Evolutionary conservation across 768 basidiomycete species (phyloP), one percentile per base, ranked within the genome.

Genomic region (Melanogaster broomeanus): DNA sequence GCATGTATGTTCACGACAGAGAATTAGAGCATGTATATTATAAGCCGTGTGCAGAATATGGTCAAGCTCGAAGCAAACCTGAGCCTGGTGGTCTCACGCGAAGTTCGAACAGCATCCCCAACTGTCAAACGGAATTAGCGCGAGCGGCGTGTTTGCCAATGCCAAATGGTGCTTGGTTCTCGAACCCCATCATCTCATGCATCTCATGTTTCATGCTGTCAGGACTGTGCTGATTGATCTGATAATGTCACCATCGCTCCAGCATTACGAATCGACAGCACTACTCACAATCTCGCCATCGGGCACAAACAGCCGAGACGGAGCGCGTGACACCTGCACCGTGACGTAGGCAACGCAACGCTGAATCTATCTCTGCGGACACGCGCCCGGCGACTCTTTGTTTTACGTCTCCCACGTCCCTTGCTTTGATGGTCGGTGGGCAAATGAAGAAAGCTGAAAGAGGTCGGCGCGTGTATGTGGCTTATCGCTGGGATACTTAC

Each of bases 321-420:
- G n/a, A n/a, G n/a, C n/a, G n/a, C n/a, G n/a, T n/a, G n/a, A n/a
- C n/a, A n/a, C n/a, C n/a, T n/a, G n/a, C n/a, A 15, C 34, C 34
- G 34, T 18, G 34, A 35, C n/a, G n/a, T 35, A 35, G 8, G 34
- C 13, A 35, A 13, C 34, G n/a, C n/a, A n/a, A 35, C 34, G 34
- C 13, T 35, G 34, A 35, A 18, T 35, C 13, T 15, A 3, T 27
- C 37, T n/a, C 22, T 25, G 31, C 39, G 33, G 27, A 51, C 61
- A 64, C 50, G 62, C 49, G 56, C 59, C n/a, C 59, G 60, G 63
- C 30, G 60, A 31, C 60, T 45, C 56, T 48, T 51, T 46, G 48
- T 49, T 63, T 62, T 63, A 63, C 61, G 61, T 63, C 51, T 38
- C 31, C 4, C 9, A 2, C 48, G 21, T 28, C 52, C 15, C 38